A percentile compares a stretch with the other conserved stretches of the same genome.
These are phyloP conservation scores for Xylogone sp. DNA, from an alignment of 2,329 filamentous ascomycete genomes.

Conservation along the genomic window DNA sequence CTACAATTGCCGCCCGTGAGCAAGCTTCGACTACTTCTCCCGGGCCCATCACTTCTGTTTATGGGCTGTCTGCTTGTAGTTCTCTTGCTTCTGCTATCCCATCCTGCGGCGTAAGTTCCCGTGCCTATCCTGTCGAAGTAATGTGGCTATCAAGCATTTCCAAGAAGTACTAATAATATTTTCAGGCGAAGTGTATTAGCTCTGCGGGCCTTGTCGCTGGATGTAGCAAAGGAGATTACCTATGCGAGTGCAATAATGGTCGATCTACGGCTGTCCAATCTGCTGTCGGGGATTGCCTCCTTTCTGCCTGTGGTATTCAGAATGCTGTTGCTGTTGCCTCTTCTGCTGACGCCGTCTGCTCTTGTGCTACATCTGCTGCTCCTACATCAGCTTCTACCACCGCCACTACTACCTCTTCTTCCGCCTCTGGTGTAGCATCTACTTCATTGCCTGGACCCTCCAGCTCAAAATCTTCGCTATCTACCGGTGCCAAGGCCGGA, in stretches of 20 bases:
- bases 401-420: neutral
- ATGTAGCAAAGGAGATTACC: neutral
- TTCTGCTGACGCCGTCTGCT: conserved; percentile 1
- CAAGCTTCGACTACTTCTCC: neutral
- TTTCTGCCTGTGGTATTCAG: neutral
- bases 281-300: neutral
- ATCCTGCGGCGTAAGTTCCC: too few relatives aligned
- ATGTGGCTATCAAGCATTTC: neutral
- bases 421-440: neutral
- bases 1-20: neutral
- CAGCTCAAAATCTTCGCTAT: neutral
- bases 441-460: neutral
- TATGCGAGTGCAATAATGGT: neutral
- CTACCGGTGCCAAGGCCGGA: neutral
- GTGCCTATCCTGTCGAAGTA: neutral
- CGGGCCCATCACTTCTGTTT: too few relatives aligned
- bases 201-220: conserved; percentile 2
- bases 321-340: neutral
- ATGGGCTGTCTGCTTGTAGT: too few relatives aligned
- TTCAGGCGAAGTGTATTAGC: neutral
- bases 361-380: conserved; percentile 1
- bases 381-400: neutral
- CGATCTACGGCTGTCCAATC: neutral
- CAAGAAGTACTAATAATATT: neutral
- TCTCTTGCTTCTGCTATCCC: too few relatives aligned